Evolutionary conservation across 2,329 filamentous ascomycete genomes (phyloP).

Genomic region (Kalaharituber pfeilii): DNA sequence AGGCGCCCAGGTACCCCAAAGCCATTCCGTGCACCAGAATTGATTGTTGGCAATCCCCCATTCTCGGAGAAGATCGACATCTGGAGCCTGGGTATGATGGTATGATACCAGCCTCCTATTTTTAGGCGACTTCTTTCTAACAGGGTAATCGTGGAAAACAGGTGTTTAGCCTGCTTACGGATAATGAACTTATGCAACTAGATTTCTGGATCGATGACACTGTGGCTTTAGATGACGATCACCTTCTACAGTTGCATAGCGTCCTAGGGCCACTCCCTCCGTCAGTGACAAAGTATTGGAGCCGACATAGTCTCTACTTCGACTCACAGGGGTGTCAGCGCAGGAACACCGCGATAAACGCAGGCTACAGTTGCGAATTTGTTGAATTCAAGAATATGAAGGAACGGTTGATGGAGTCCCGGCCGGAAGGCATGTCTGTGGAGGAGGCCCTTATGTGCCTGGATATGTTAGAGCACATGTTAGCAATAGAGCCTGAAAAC

Average conservation of each 20-base stretch:
- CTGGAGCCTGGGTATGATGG: neutral
- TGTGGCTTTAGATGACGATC: neutral
- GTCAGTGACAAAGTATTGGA: neutral
- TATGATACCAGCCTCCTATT: neutral
- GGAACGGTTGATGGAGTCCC: too few relatives aligned
- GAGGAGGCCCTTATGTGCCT: neutral
- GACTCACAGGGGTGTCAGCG: neutral
- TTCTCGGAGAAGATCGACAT: neutral
- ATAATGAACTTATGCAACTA: neutral
- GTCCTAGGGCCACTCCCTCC: neutral
- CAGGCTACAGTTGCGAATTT: too few relatives aligned
- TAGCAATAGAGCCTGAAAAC: neutral
- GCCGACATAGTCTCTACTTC: neutral
- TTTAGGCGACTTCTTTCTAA: neutral
- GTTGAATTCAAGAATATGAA: too few relatives aligned
- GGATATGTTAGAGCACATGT: neutral
- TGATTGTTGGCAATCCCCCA: neutral
- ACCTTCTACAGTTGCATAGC: neutral
- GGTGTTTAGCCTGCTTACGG: neutral
- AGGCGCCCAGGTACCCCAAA: neutral
- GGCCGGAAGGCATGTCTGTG: neutral
- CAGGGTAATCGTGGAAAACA: neutral
- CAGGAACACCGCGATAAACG: neutral
- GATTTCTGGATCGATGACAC: neutral
- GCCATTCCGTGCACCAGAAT: neutral